Evolutionary conservation across 73 alveolate genomes (phyloP), one percentile per base, ranked within the genome.

Genomic region (Stentor coeruleus): DNA sequence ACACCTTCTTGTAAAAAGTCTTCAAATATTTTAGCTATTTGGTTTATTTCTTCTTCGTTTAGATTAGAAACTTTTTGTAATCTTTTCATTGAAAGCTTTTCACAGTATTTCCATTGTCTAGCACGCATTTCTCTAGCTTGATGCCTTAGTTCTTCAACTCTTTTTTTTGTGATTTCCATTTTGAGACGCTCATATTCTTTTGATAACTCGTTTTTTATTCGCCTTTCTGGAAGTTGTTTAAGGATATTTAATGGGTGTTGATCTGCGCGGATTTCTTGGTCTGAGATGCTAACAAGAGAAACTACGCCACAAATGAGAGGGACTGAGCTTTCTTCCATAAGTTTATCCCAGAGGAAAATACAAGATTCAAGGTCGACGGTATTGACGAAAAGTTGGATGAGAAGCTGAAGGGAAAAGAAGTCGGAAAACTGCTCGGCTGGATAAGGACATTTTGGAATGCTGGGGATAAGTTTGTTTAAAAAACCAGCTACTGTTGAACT

Each of bases 71-170:
- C n/a, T 66, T 66, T 66, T 66, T 66, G 49, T 28, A 66, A 40
- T 2, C 39, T 66, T 66, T 33, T 66, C 33, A 66, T 15, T 26
- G 37, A 20, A 66, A 66, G 79, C 2, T 2, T 66, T 2, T 66
- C 79, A 2, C 79, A 66, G 36, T 20, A 28, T 66, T 66, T 20
- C 79, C 79, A 66, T 66, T 66, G 79, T 26, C 37, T 37, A 0
- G 79, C 79, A 28, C 79, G n/a, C n/a, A 11, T 28, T 20, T 66
- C 79, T 66, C 39, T 66, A 20, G 79, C 79, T 2, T 33, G 40
- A 28, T 31, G 26, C 33, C 79, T 20, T 66, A 66, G 39, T 15
- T 26, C 14, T 1, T 66, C 33, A 1, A 66, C 79, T 20, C 79
- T 20, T 26, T 20, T 2, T 66, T 66, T 26, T 0, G 42, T 66